A percentile compares a stretch with the other conserved stretches of the same genome.
Evolutionary conservation across 2,329 filamentous ascomycete genomes (phyloP).

Genomic region (Daldinia eschscholtzii): DNA sequence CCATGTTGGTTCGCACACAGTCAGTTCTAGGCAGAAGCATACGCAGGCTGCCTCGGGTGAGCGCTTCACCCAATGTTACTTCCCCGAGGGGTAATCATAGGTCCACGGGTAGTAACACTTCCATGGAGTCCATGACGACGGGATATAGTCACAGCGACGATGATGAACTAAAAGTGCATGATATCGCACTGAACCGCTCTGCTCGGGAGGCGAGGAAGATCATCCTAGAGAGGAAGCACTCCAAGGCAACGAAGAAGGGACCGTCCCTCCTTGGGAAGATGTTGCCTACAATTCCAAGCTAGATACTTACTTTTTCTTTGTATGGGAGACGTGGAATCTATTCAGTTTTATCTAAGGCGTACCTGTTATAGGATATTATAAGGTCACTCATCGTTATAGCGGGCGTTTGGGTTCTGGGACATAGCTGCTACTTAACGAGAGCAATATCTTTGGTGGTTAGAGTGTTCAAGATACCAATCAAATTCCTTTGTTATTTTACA

Average conservation of each 20-base stretch:
- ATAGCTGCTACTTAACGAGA: neutral
- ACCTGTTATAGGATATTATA: neutral
- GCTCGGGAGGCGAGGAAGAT: neutral
- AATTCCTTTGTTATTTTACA: neutral
- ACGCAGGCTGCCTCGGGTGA: conserved; percentile 43
- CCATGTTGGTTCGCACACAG: conserved; percentile 39
- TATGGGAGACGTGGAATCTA: neutral
- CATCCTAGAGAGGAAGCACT: conserved; percentile 9
- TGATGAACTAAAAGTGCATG: conserved; percentile 41
- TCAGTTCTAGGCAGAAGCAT: conserved; percentile 46
- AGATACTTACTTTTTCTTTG: neutral
- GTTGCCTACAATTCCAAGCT: conserved; percentile 1
- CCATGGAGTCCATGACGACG: conserved; percentile 50
- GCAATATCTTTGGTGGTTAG: neutral
- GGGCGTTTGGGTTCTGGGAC: neutral
- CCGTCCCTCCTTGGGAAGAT: conserved; percentile 31
- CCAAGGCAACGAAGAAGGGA: conserved; percentile 25
- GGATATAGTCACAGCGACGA: conserved; percentile 48
- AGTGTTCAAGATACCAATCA: neutral
- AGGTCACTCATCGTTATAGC: neutral
- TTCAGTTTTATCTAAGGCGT: neutral
- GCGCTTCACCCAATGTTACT: conserved; percentile 6
- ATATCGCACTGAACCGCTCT: neutral
- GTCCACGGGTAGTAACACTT: conserved; percentile 40
- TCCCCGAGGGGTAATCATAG: conserved; percentile 21